Conservation (phyloP, 768 basidiomycete species). For the Dioszegia aurantiaca region DNA sequence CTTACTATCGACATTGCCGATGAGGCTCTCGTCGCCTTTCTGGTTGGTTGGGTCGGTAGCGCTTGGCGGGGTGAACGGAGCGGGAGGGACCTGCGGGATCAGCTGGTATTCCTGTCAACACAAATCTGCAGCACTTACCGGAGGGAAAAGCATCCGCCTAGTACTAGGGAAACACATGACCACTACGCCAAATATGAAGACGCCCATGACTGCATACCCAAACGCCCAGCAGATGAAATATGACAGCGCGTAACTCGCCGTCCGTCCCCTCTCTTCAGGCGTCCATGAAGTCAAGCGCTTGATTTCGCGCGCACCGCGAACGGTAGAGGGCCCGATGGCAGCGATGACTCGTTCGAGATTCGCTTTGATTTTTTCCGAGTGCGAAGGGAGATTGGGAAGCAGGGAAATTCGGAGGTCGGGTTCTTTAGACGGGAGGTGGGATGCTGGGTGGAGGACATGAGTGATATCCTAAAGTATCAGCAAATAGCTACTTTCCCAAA, state of each 20-base stretch:
- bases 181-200: slow-evolving; percentile 47
- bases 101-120: not conserved
- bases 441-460: slow-evolving; percentile 53
- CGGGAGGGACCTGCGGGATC: slow-evolving; percentile 27
- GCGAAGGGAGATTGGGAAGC: slow-evolving; percentile 53
- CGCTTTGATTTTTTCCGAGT: slow-evolving; percentile 52
- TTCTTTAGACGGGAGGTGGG: slow-evolving; percentile 48
- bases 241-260: slow-evolving; percentile 44
- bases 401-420: slow-evolving; percentile 54
- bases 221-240: slow-evolving; percentile 53
- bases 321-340: slow-evolving; percentile 48
- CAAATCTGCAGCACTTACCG: slow-evolving; percentile 21
- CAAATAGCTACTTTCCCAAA: not conserved
- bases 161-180: slow-evolving; percentile 50
- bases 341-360: slow-evolving; percentile 53
- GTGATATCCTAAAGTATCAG: slow-evolving; percentile 48
- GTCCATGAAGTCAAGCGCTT: slow-evolving; percentile 52
- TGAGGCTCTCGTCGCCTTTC: slow-evolving; percentile 52
- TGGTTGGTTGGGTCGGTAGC: slow-evolving; percentile 54
- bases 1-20: slow-evolving; percentile 50
- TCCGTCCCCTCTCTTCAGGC: slow-evolving; percentile 47
- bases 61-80: slow-evolving; percentile 50
- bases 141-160: slow-evolving; percentile 52
- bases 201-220: slow-evolving; percentile 49
- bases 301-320: slow-evolving; percentile 48